These are phyloP conservation scores for Aplosporella prunicola DNA, from an alignment of 2,329 filamentous ascomycete genomes.

Conservation along the genomic window DNA sequence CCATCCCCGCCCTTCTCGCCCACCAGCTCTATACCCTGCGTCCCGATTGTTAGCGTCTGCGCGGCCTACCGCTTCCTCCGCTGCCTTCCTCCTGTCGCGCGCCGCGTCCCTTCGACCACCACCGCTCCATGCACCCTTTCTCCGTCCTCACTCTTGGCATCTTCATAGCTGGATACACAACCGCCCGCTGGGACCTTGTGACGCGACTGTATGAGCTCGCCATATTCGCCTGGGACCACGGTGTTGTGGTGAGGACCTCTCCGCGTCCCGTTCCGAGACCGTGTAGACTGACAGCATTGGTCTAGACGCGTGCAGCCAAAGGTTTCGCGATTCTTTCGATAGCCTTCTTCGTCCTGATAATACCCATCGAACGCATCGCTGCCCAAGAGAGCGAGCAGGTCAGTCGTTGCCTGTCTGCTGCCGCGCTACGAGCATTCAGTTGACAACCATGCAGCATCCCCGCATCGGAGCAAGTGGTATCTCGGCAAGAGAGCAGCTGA, in stretches of 20 bases:
- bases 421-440: too few species aligned
- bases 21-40: not conserved
- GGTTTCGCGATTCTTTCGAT: conserved; percentile 75
- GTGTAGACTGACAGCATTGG: conserved; percentile 7
- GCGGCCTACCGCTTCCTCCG: conserved; percentile 4
- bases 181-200: conserved; percentile 96
- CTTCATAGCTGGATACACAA: conserved; percentile 99
- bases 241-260: conserved; percentile 73
- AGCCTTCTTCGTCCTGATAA: conserved; percentile 72
- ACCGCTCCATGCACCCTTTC: conserved; percentile 83
- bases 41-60: not conserved
- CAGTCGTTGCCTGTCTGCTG: too few species aligned
- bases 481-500: conserved; percentile 89
- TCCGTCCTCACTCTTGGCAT: conserved; percentile 92
- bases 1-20: not conserved
- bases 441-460: too few species aligned
- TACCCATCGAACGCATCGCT: conserved; percentile 78
- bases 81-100: conserved; percentile 2
- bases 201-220: conserved; percentile 94
- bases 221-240: conserved; percentile 97
- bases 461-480: conserved; percentile 68
- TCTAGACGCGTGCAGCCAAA: conserved; percentile 71
- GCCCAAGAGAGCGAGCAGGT: conserved; percentile 71
- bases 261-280: conserved; percentile 2
- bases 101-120: not conserved